These are phyloP conservation scores for Pythium rishiriense DNA, from an alignment of 352 stramenopile genomes.

Conservation along the genomic window DNA sequence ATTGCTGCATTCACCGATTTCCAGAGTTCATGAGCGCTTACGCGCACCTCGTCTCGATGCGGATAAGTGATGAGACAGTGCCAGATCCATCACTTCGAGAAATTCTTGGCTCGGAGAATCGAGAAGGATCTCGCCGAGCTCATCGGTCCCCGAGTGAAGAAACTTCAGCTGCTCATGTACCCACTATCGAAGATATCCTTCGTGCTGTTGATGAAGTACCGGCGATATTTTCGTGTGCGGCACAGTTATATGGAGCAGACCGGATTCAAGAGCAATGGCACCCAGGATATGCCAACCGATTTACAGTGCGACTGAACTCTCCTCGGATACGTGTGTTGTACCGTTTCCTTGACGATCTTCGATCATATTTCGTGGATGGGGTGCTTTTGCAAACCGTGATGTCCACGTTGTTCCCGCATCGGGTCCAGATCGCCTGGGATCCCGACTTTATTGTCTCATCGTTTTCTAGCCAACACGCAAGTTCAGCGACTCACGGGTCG, in stretches of 20 bases:
- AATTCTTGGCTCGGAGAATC: constrained; percentile 27
- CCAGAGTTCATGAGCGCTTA: constrained; percentile 70
- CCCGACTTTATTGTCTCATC: constrained; percentile 65
- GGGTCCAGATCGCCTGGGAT: constrained; percentile 68
- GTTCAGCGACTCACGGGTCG: constrained; percentile 9
- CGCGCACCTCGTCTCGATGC: constrained; percentile 71
- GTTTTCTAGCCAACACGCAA: constrained; percentile 23
- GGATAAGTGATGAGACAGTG: constrained; percentile 66
- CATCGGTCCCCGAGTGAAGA: not conserved
- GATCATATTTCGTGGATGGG: constrained; percentile 71
- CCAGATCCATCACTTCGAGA: constrained; percentile 62
- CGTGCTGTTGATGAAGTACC: constrained; percentile 49
- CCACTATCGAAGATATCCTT: constrained; percentile 60
- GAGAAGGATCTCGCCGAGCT: not conserved
- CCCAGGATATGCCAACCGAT: constrained; percentile 75
- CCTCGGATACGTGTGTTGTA: constrained; percentile 82
- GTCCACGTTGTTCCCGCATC: constrained; percentile 59
- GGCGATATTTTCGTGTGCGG: constrained; percentile 77
- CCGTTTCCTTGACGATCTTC: constrained; percentile 79
- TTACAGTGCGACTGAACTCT: constrained; percentile 72
- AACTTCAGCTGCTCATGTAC: constrained; percentile 40
- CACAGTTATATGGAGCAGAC: constrained; percentile 74
- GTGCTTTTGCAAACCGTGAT: constrained; percentile 63
- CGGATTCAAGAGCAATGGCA: constrained; percentile 81
- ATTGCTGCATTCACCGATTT: constrained; percentile 68